phyloP scores from a whole-genome alignment of 768 basidiomycete genomes.

The Mycena galopus region DNA sequence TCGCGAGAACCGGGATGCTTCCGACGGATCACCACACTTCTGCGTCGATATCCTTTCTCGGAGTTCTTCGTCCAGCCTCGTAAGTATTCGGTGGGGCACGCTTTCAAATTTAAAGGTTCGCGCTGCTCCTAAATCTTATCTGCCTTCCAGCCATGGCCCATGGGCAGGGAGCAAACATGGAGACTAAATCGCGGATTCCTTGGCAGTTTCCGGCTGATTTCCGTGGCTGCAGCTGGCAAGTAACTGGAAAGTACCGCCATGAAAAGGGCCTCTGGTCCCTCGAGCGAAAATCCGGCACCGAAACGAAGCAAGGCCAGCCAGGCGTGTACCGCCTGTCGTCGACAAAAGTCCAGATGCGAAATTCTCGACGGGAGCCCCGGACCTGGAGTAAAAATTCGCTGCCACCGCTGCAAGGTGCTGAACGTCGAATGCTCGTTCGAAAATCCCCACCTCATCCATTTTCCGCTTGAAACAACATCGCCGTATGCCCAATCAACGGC shows the following conservation, averaged over 20 bases:
- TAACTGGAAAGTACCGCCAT: slow-evolving; percentile 19
- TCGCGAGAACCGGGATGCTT: no score
- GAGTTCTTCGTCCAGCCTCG: no score
- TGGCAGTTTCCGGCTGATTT: neutral
- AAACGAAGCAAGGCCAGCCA: slow-evolving; percentile 60
- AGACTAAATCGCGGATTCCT: no score
- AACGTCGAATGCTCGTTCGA: slow-evolving; percentile 63
- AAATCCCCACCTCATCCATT: slow-evolving; percentile 44
- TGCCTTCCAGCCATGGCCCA: no score
- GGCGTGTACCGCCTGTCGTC: slow-evolving; percentile 61
- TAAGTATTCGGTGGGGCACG: no score
- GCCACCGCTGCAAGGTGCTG: slow-evolving; percentile 65
- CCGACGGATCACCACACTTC: no score
- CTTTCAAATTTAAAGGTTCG: neutral
- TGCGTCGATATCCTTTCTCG: no score
- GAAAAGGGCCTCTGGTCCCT: slow-evolving; percentile 31
- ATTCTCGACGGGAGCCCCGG: slow-evolving; percentile 50
- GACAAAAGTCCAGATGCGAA: slow-evolving; percentile 65
- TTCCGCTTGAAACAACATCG: slow-evolving; percentile 18
- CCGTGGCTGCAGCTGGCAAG: neutral
- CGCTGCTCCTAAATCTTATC: neutral
- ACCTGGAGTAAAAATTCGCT: slow-evolving; percentile 45
- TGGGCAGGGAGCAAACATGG: neutral
- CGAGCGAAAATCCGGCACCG: slow-evolving; percentile 32
- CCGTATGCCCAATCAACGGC: neutral